Base-by-base conservation (phyloP, 495 filamentous ascomycete genomes). In the Trichoderma asperelloides region DNA sequence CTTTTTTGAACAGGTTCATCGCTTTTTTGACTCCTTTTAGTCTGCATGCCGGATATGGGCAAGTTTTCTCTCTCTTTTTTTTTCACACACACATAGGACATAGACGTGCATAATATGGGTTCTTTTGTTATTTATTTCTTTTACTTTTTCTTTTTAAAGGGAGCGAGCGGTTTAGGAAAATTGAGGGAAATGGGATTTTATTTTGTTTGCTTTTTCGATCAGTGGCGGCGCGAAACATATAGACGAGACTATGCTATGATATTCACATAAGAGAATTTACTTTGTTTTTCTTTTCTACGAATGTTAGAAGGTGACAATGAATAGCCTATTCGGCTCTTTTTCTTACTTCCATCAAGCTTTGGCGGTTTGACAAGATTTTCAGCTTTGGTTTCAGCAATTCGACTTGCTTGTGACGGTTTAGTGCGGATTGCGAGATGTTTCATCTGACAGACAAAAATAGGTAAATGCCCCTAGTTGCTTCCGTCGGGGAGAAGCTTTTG, bases 151-250 rank as follows among this genome's bases (percentile, higher is more conserved):
- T 15, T 18, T 55, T 55, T 23, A 2, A 51, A 33, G 25, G 55
- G 25, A 60, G 55, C 55, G 55, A 60, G 55, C 55, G 55, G 23
- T 60, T 60, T 30, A 60, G 55, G 55, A 60, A 60, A 60, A 11
- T 23, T 23, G 23, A 55, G 18, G 15, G 21, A 60, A 60, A 51
- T 21, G 16, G 21, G 18, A n/a, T 2, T 51, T 18, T 2, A 6
- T 5, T 51, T 25, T 45, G 13, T 9, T 45, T 45, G 1, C 16
- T 45, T 45, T 45, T 27, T 30, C 55, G 55, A 28, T 60, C 30
- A 9, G 51, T 60, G 51, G 25, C 55, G 55, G 33, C 23, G 23
- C 25, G 47, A 51, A 21, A 30, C 25, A 60, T 60, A 60, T 27
- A 60, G 55, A 60, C 25, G 55, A 60, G 55, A 0, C 21, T 60